phyloP scores from a whole-genome alignment of 2,329 filamentous ascomycete genomes.

The Pezicula neosporulosa region DNA sequence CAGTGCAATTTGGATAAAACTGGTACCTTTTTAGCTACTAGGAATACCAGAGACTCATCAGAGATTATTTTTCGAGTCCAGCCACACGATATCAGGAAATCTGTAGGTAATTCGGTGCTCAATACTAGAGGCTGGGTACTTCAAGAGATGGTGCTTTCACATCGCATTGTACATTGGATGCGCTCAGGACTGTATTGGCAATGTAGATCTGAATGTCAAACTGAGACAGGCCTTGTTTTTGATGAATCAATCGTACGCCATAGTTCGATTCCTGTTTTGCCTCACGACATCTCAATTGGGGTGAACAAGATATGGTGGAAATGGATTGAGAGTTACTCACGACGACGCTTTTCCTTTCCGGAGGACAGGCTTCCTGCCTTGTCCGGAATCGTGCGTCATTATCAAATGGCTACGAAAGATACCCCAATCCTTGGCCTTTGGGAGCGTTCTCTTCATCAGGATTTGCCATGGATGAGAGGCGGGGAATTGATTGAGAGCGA shows the following conservation, averaged over 20 bases:
- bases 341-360: background rate
- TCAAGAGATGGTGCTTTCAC: background rate
- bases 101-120: background rate
- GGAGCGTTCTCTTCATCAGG: background rate
- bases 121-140: background rate
- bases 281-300: background rate
- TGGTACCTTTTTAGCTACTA: background rate
- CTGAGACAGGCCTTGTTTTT: background rate
- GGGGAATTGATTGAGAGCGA: background rate
- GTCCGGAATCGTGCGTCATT: slow-evolving; percentile 28
- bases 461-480: slow-evolving; percentile 1
- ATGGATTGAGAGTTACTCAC: slow-evolving; percentile 3
- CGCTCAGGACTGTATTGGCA: background rate
- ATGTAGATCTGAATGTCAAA: background rate
- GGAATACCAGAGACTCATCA: background rate
- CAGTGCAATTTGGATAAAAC: background rate
- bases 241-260: background rate
- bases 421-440: slow-evolving; percentile 3
- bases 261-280: background rate
- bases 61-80: background rate
- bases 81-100: background rate
- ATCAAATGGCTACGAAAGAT: slow-evolving; percentile 20
- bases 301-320: slow-evolving; percentile 3
- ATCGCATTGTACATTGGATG: background rate
- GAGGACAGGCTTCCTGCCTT: slow-evolving; percentile 4